Percentiles rank a stretch among this genome's conserved stretches.
phyloP scores from a whole-genome alignment of 2,329 filamentous ascomycete genomes.

The Neofusicoccum kwambonambiense region DNA sequence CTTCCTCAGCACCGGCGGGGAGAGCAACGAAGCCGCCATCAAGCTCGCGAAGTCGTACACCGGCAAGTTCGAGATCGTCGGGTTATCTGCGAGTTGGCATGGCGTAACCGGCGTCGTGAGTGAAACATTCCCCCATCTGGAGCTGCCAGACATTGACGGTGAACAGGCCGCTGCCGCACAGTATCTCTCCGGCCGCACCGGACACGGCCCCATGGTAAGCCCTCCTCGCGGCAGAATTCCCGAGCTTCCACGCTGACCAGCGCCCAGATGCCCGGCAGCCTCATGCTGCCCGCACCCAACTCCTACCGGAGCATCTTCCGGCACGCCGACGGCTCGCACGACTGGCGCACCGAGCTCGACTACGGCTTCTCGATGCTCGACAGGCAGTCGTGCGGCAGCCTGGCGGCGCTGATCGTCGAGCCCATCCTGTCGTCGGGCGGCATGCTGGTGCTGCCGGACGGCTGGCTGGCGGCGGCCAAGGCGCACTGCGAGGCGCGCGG shows the following conservation, averaged over 20 bases:
- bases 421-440: constrained; percentile 60
- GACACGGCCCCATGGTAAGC: constrained; percentile 39
- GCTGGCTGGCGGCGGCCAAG: constrained; percentile 59
- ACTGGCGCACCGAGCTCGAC: constrained; percentile 64
- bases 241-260: not conserved
- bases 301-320: constrained; percentile 63
- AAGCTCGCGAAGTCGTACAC: constrained; percentile 64
- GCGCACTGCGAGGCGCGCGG: constrained; percentile 34
- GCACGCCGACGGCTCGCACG: constrained; percentile 58
- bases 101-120: constrained; percentile 53
- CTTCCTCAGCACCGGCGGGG: constrained; percentile 36
- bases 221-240: not conserved
- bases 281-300: constrained; percentile 60
- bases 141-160: not conserved
- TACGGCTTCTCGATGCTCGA: constrained; percentile 64
- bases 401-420: constrained; percentile 64
- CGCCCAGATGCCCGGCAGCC: constrained; percentile 53
- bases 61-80: constrained; percentile 65
- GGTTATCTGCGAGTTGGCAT: constrained; percentile 59
- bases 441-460: constrained; percentile 58
- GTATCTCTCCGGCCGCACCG: constrained; percentile 54
- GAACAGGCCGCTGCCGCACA: constrained; percentile 48
- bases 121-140: not conserved
- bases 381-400: constrained; percentile 57
- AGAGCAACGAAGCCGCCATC: constrained; percentile 58